A percentile compares a stretch with the other conserved stretches of the same genome.
Conservation (phyloP, 805 yeast genomes). For the Candida oleophila region DNA sequence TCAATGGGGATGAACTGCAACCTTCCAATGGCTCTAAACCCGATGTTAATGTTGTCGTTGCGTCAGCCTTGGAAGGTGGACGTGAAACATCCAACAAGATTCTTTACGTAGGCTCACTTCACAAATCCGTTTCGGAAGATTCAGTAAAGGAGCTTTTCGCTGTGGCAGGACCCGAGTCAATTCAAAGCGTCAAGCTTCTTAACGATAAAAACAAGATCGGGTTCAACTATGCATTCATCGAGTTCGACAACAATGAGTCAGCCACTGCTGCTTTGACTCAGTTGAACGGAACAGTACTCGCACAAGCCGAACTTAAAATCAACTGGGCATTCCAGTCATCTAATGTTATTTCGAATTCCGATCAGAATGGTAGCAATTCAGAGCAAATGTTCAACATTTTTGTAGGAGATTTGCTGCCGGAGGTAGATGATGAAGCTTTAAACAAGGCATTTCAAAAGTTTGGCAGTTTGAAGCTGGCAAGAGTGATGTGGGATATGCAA, state of each 20-base stretch:
- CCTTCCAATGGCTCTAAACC: neutral
- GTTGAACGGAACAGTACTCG: constrained; percentile 57
- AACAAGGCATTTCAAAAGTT: constrained; percentile 55
- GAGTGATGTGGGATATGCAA: constrained; percentile 97
- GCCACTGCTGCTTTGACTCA: constrained; percentile 65
- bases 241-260: constrained; percentile 54
- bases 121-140: constrained; percentile 63
- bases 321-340: constrained; percentile 87
- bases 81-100: constrained; percentile 73
- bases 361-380: constrained; percentile 4
- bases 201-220: constrained; percentile 74
- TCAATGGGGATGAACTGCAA: neutral
- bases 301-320: constrained; percentile 57
- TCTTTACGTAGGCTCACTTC: constrained; percentile 75
- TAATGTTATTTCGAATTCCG: constrained; percentile 48
- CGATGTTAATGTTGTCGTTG: constrained; percentile 19
- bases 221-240: constrained; percentile 81
- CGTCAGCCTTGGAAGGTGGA: constrained; percentile 78
- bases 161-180: constrained; percentile 26
- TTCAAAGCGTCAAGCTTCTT: constrained; percentile 65
- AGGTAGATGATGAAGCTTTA: constrained; percentile 76
- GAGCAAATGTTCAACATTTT: constrained; percentile 66
- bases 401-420: constrained; percentile 82
- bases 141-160: constrained; percentile 56
- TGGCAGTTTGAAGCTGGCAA: constrained; percentile 71